These are phyloP conservation scores for Ampelomyces quisqualis DNA, from an alignment of 2,329 filamentous ascomycete genomes.

Conservation along the genomic window DNA sequence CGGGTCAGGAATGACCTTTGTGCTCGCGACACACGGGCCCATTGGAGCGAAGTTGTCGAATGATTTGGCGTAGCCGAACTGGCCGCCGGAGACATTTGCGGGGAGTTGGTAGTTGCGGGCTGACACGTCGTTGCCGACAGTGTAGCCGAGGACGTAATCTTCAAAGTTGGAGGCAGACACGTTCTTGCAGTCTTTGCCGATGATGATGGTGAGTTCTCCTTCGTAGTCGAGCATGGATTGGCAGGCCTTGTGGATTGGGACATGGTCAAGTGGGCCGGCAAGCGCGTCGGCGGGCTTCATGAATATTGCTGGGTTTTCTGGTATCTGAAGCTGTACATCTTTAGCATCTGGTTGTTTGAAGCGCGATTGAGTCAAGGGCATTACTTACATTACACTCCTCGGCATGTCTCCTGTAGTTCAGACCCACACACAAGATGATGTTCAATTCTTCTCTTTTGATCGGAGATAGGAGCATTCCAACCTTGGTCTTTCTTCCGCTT, in stretches of 20 bases:
- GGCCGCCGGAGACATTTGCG: slow-evolving; percentile 34
- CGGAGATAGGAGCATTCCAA: slow-evolving; percentile 36
- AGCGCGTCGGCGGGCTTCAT: slow-evolving; percentile 41
- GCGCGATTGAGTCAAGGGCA: too few relatives aligned
- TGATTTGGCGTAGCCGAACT: slow-evolving; percentile 47
- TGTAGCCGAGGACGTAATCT: slow-evolving; percentile 65
- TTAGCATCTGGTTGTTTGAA: too few relatives aligned
- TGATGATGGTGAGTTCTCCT: slow-evolving; percentile 42
- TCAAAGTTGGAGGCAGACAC: slow-evolving; percentile 56
- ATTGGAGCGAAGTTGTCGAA: slow-evolving; percentile 51
- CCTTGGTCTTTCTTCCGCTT: slow-evolving; percentile 26
- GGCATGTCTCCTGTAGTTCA: slow-evolving; percentile 41
- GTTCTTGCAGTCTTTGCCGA: slow-evolving; percentile 39
- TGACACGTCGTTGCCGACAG: slow-evolving; percentile 64
- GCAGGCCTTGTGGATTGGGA: slow-evolving; percentile 36
- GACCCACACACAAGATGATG: slow-evolving; percentile 38
- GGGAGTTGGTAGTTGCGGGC: slow-evolving; percentile 56
- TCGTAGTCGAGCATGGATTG: slow-evolving; percentile 42
- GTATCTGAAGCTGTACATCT: slow-evolving; percentile 33
- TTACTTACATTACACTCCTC: slow-evolving; percentile 34
- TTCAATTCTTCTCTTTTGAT: slow-evolving; percentile 23
- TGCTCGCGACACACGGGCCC: slow-evolving; percentile 45
- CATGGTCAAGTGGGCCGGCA: slow-evolving; percentile 32
- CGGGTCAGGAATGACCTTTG: slow-evolving; percentile 35
- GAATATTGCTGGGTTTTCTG: slow-evolving; percentile 38